Conservation (phyloP, 192 early-diverging fungal genomes). For the Umbelopsis sp. region DNA sequence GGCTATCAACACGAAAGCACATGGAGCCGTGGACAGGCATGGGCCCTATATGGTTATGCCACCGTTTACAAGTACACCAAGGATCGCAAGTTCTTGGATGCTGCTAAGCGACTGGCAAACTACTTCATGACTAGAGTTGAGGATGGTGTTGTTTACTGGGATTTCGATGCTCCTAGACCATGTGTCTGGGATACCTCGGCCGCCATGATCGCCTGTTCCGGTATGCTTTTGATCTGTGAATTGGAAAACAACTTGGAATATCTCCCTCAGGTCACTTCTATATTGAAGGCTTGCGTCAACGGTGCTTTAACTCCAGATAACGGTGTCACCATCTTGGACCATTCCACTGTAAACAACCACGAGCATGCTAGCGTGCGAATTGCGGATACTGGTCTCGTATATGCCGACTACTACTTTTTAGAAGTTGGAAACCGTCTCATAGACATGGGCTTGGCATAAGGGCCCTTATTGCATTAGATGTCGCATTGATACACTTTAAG, state of each 20-base stretch:
- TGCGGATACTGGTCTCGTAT: conserved; percentile 25
- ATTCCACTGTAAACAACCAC: conserved; percentile 27
- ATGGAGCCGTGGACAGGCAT: conserved; percentile 30
- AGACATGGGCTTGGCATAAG: conserved; percentile 25
- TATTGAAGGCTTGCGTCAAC: neutral
- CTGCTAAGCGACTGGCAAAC: conserved; percentile 10
- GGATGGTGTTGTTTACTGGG: conserved; percentile 25
- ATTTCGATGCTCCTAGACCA: conserved; percentile 29
- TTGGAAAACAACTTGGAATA: neutral
- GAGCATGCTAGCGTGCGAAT: conserved; percentile 19
- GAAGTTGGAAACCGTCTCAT: conserved; percentile 28
- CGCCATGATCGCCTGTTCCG: conserved; percentile 25
- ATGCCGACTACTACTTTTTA: conserved; percentile 29
- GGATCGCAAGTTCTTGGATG: conserved; percentile 23
- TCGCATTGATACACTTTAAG: too few species aligned
- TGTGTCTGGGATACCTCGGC: conserved; percentile 25
- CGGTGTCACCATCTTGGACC: conserved; percentile 18
- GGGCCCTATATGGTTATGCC: conserved; percentile 25
- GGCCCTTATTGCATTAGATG: neutral
- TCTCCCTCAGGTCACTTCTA: conserved; percentile 8
- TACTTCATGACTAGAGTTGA: conserved; percentile 26
- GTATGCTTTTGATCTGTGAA: conserved; percentile 23
- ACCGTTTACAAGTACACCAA: conserved; percentile 29
- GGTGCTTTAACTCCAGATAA: conserved; percentile 14
- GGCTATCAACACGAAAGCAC: conserved; percentile 25